Evolutionary conservation across 1,139 yeast genomes (phyloP).

Genomic region (Candida gigantensis): DNA sequence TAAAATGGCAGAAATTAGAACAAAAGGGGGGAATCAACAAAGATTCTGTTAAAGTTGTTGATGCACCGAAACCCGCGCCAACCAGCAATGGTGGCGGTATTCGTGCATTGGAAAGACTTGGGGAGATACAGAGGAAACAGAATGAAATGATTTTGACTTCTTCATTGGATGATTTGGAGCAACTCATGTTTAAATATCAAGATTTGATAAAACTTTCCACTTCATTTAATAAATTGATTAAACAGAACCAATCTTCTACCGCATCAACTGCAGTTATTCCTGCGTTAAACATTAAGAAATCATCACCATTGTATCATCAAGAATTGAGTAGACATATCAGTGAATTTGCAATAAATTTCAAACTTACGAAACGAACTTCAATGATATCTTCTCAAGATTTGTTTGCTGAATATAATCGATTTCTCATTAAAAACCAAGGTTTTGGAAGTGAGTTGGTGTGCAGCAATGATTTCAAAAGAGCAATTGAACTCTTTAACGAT

Average conservation of each 20-base stretch:
- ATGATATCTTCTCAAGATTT: conserved; percentile 46
- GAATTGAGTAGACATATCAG: conserved; percentile 53
- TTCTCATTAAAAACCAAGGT: conserved; percentile 38
- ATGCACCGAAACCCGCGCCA: neutral
- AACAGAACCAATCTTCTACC: conserved; percentile 11
- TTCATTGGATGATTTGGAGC: conserved; percentile 77
- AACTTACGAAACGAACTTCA: conserved; percentile 33
- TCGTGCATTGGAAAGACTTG: conserved; percentile 64
- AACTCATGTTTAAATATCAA: conserved; percentile 73
- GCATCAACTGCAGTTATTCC: conserved; percentile 22
- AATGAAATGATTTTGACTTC: conserved; percentile 65
- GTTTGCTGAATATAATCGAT: conserved; percentile 46
- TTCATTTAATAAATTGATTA: conserved; percentile 30
- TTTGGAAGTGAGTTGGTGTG: conserved; percentile 40
- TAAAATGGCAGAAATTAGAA: conserved; percentile 46
- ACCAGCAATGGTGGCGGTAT: conserved; percentile 47
- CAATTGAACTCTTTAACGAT: conserved; percentile 31
- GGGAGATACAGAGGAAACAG: conserved; percentile 56
- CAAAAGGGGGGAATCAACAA: conserved; percentile 41
- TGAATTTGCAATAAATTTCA: conserved; percentile 43
- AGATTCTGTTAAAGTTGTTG: conserved; percentile 31
- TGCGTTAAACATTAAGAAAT: conserved; percentile 31
- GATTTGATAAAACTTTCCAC: conserved; percentile 64
- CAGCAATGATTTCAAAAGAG: conserved; percentile 32
- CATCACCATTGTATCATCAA: conserved; percentile 34